These are phyloP conservation scores for Yarrowia sp. DNA, from an alignment of 805 yeast species.

Conservation along the genomic window DNA sequence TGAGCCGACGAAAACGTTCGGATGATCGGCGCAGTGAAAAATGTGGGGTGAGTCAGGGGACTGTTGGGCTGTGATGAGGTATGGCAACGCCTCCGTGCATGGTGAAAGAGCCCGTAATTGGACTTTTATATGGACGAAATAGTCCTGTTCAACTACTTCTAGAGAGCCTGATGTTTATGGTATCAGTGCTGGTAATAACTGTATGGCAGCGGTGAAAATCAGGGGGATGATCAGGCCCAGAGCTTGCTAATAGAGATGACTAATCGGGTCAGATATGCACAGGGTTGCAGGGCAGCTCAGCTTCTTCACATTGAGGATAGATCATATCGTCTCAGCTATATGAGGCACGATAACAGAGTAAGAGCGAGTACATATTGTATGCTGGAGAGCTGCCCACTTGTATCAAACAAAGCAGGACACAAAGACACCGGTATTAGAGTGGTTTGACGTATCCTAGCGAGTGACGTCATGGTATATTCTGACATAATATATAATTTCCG, in stretches of 20 bases:
- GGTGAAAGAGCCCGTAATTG: not conserved
- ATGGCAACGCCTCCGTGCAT: no score
- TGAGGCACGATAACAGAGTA: not conserved
- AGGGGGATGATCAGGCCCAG: not conserved
- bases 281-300: no score
- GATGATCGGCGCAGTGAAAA: conserved; percentile 16
- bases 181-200: no score
- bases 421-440: no score
- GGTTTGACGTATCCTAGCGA: no score
- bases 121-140: not conserved
- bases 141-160: no score
- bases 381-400: not conserved
- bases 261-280: no score
- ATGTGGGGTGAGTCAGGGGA: conserved; percentile 20
- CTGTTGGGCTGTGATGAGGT: not conserved
- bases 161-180: no score
- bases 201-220: no score
- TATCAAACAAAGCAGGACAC: not conserved
- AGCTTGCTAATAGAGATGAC: not conserved
- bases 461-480: no score
- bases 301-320: no score
- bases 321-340: not conserved
- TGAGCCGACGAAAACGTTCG: conserved; percentile 21
- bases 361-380: not conserved
- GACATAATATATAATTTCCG: no score